These are phyloP conservation scores for Pelargonium cotyledonis DNA, from an alignment of 441 rosid genomes.

Conservation along the genomic window DNA sequence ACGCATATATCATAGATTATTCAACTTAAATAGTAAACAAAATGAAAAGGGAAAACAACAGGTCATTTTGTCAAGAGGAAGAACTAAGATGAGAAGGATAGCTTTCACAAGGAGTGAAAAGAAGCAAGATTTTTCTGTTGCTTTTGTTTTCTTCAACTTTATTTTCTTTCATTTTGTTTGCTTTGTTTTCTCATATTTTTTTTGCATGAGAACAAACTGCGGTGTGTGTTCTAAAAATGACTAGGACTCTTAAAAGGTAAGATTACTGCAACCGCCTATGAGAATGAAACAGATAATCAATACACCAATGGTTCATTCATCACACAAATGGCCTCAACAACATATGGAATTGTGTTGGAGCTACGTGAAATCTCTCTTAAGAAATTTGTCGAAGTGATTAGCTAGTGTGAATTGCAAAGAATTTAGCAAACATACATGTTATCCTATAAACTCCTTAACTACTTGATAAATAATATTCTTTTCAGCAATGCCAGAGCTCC, in stretches of 20 bases:
- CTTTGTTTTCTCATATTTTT: neutral
- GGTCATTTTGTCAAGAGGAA: neutral
- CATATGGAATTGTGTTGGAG: neutral
- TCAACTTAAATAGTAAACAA: neutral
- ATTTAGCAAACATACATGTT: too few relatives aligned
- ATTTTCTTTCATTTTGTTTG: neutral
- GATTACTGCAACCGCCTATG: neutral
- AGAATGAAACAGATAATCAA: neutral
- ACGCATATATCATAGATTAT: neutral
- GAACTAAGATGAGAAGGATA: neutral
- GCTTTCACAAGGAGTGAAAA: neutral
- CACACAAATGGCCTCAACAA: neutral
- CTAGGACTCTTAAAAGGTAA: neutral
- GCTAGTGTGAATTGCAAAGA: too few relatives aligned
- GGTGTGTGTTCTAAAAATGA: neutral
- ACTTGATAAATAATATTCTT: neutral
- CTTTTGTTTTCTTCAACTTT: neutral
- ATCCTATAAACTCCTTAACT: too few relatives aligned
- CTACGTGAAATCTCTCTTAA: neutral
- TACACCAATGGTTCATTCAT: neutral
- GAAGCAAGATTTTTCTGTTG: neutral
- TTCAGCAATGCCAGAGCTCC: neutral
- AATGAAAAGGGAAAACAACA: neutral
- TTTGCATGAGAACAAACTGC: neutral
- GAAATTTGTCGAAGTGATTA: neutral